phyloP scores from a whole-genome alignment of 805 yeast genomes.

The Wilhelminamyces savonicus region DNA sequence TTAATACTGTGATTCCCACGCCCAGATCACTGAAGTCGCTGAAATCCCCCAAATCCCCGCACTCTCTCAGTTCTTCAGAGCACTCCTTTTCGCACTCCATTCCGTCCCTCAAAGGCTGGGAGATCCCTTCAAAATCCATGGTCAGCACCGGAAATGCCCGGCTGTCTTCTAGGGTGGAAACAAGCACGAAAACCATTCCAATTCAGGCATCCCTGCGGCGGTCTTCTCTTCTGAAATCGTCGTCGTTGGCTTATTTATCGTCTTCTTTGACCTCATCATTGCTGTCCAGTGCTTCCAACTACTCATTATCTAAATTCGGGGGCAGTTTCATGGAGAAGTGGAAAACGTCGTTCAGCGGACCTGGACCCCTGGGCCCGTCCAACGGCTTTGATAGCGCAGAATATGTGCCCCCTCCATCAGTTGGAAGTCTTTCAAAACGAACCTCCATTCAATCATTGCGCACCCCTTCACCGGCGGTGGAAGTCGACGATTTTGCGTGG shows the following conservation, averaged over 20 bases:
- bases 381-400: no score
- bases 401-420: conserved; percentile 6
- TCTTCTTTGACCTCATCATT: conserved; percentile 35
- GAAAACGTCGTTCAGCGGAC: conserved; percentile 26
- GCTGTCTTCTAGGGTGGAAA: conserved; percentile 9
- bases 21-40: no score
- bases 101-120: conserved; percentile 41
- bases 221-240: conserved; percentile 30
- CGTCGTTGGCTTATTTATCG: conserved; percentile 35
- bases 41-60: no score
- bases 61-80: no score
- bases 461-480: conserved; percentile 32
- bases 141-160: conserved; percentile 21
- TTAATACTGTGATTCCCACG: no score
- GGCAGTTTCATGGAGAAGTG: conserved; percentile 41
- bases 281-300: conserved; percentile 30
- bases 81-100: no score
- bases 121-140: conserved; percentile 33
- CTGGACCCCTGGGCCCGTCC: no score
- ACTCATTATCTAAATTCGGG: conserved; percentile 34
- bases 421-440: conserved; percentile 14
- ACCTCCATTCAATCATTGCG: conserved; percentile 24
- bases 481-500: conserved; percentile 17
- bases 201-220: no score
- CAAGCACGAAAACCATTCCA: conserved; percentile 14